phyloP scores from a whole-genome alignment of 176 grass and related monocot genomes.

The Melocanna baccifera region DNA sequence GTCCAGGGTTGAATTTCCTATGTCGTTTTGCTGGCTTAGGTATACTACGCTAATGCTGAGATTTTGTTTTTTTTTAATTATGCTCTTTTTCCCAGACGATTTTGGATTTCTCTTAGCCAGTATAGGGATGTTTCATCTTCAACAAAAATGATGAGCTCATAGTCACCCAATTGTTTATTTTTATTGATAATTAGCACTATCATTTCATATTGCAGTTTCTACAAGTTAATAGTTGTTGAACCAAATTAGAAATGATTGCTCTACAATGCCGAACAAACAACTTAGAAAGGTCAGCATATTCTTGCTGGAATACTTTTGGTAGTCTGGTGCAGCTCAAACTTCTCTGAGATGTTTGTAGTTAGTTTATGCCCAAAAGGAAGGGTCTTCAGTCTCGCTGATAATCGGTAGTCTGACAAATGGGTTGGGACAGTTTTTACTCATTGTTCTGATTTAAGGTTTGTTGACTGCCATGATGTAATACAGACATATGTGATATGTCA shows the following conservation, averaged over 20 bases:
- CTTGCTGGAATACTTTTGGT: neutral
- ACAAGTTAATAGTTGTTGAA: neutral
- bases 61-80: neutral
- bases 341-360: neutral
- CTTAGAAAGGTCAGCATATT: neutral
- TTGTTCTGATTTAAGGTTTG: neutral
- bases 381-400: neutral
- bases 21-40: neutral
- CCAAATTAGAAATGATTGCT: neutral
- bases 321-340: neutral
- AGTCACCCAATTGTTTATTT: neutral
- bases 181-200: neutral
- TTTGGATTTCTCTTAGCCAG: neutral
- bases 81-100: neutral
- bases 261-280: neutral
- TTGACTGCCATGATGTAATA: neutral
- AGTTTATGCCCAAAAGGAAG: neutral
- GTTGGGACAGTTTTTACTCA: neutral
- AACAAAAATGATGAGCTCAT: neutral
- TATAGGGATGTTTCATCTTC: neutral
- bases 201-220: neutral
- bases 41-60: neutral
- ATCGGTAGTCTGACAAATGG: neutral
- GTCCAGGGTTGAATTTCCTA: neutral
- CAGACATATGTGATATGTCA: neutral